Base-by-base conservation (phyloP, 495 filamentous ascomycete species). In the Cladorrhinum samala region DNA sequence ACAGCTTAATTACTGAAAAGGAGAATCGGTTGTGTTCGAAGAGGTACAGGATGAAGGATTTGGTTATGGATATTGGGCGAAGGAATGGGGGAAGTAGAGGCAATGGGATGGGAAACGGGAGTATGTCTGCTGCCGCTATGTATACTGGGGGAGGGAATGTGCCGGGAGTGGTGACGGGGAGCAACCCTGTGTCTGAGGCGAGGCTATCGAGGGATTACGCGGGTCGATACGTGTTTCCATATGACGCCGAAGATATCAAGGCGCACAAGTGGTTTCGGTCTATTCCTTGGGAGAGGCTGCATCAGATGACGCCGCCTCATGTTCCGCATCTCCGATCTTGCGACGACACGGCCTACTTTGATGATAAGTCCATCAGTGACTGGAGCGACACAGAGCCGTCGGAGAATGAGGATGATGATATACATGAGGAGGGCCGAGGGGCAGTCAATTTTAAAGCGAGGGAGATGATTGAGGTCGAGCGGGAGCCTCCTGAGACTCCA, bases 281-380 rank as follows among this genome's bases (percentile, higher is more conserved):
- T 11, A 79, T 87, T 21, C 74, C 74, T 14, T 91, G 87, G 87
- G 81, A 84, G 20, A 72, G 75, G 0, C 68, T 89, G 23, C 88
- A 91, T 60, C 62, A 79, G 14, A 74, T 78, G 46, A 67, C 73
- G 30, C 89, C 92, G 9, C 92, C 91, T 3, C 86, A 88, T 55
- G 73, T 94, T 5, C 92, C 92, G 37, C 66, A 66, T 19, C 83
- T 95, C 25, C 76, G 72, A 27, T 72, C 76, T 20, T 75, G 78
- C 60, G 89, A 92, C 53, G 89, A 96, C 57, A 95, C 90, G 11
- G 84, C 87, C 52, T 96, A 95, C 64, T 95, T 95, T 56, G 87
- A 94, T 47, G 86, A 92, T 47, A 84, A 85, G 55, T 71, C 81
- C n/a, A 78, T 87, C 51, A 83, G 75, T 33, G 76, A 78, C 53